Base-by-base conservation (phyloP, 176 grass and related monocot species). In the Oryza australiensis region DNA sequence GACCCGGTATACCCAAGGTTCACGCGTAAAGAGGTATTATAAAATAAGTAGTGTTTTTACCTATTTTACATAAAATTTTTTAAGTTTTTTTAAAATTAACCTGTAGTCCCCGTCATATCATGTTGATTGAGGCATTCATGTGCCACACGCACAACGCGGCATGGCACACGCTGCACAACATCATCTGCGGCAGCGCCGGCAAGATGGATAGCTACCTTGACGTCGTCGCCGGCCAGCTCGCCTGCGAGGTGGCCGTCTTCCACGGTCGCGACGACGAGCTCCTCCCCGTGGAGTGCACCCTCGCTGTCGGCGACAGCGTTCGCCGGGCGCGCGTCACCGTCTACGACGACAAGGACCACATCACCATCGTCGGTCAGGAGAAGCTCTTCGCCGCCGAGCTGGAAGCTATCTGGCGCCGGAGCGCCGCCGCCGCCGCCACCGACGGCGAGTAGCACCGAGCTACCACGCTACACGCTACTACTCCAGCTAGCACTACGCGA, bases 121-220 rank as follows among this genome's bases (percentile, higher is more conserved):
- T n/a, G n/a, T 7, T 98, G 72, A 94, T 94, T 23, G 92, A 98
- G 65, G 92, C 87, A 12, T 98, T 98, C 90, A 93, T 98, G 90
- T 91, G 92, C 81, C 92, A 98, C 88, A 98, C 95, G 26, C 95
- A 98, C 84, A 94, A 98, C 82, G 95, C 95, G 9, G 95, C 95
- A 35, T 98, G 95, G 95, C 95, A 98, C 88, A 98, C 95, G 12
- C 87, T 98, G 35, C 95, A 98, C 95, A 98, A 98, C 88, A 92
- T 98, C 84, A 94, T 98, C 75, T 98, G 90, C 59, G 92, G 88
- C 40, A 92, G 86, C 64, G 88, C 90, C 10, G 71, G 12, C 18
- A 80, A 85, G 86, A 94, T 98, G 88, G 90, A 87, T 32, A 57
- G 27, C 15, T 98, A 94, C 86, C 95, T 98, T 0, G 86, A 93